Evolutionary conservation across 2,329 filamentous ascomycete genomes (phyloP).

Genomic region (Fusarium armeniacum): DNA sequence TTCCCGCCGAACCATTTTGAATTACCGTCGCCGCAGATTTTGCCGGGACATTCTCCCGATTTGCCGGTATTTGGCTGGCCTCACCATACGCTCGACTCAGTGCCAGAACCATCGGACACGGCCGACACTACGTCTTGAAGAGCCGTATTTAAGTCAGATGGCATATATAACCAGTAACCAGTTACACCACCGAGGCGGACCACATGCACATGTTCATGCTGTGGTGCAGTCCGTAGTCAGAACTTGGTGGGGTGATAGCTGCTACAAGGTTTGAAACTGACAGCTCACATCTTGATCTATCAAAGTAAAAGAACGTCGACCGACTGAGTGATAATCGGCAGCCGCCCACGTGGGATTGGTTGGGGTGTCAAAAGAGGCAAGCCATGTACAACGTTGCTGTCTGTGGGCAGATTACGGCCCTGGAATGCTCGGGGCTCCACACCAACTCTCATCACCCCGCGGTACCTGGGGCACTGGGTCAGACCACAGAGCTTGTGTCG

Average conservation of each 20-base stretch:
- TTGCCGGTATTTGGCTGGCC: constrained; percentile 48
- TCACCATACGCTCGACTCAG: constrained; percentile 44
- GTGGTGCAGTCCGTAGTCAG: constrained; percentile 29
- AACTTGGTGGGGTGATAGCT: constrained; percentile 44
- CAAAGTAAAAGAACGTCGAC: constrained; percentile 22
- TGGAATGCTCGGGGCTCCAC: constrained; percentile 32
- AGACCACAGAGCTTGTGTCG: constrained; percentile 50
- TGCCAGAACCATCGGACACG: constrained; percentile 47
- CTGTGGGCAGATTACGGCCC: constrained; percentile 40
- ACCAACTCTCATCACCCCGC: constrained; percentile 43
- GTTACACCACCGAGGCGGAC: constrained; percentile 42
- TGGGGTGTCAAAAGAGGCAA: constrained; percentile 18
- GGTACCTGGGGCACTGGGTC: constrained; percentile 48
- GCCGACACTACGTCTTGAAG: constrained; percentile 48
- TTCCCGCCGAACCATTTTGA: constrained; percentile 63
- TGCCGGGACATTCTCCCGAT: constrained; percentile 51
- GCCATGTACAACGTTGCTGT: constrained; percentile 25
- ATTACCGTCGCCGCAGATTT: constrained; percentile 63
- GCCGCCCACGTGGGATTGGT: constrained; percentile 32
- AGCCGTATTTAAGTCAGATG: constrained; percentile 19
- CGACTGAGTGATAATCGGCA: constrained; percentile 28
- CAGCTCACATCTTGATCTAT: constrained; percentile 31
- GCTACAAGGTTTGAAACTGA: constrained; percentile 34
- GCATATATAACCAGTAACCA: constrained; percentile 22
- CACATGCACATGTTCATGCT: constrained; percentile 50